These are phyloP conservation scores for Diaporthe batatas DNA, from an alignment of 2,329 filamentous ascomycete genomes.

Conservation along the genomic window DNA sequence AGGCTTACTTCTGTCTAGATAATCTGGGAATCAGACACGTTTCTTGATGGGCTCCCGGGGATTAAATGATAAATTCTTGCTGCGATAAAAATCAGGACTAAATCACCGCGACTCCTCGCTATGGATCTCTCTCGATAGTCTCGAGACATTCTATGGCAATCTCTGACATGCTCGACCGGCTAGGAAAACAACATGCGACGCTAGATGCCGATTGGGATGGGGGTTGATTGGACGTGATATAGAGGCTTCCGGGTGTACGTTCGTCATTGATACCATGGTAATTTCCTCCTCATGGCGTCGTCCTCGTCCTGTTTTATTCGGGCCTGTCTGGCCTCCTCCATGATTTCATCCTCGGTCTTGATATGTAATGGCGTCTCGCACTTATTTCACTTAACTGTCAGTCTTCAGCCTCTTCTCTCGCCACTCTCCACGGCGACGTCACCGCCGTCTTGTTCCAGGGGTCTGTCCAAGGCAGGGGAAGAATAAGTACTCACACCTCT, in stretches of 20 bases:
- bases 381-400: slow-evolving; percentile 29
- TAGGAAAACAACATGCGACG: slow-evolving; percentile 25
- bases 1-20: slow-evolving; percentile 28
- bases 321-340: slow-evolving; percentile 57
- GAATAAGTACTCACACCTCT: slow-evolving; percentile 57
- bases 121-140: slow-evolving; percentile 1
- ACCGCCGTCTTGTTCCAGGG: neutral
- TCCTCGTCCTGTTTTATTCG: slow-evolving; percentile 58
- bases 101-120: slow-evolving; percentile 37
- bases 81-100: neutral
- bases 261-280: slow-evolving; percentile 50
- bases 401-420: slow-evolving; percentile 22
- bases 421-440: neutral
- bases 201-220: slow-evolving; percentile 16
- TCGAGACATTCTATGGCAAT: slow-evolving; percentile 7
- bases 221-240: neutral
- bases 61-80: slow-evolving; percentile 12
- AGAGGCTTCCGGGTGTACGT: neutral
- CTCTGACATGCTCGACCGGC: slow-evolving; percentile 15
- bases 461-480: neutral
- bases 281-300: slow-evolving; percentile 63
- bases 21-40: slow-evolving; percentile 22
- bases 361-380: slow-evolving; percentile 45
- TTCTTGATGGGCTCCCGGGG: neutral
- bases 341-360: slow-evolving; percentile 63